Conservation (phyloP, 2,329 filamentous ascomycete species). For the Hymenoscyphus linearis region DNA sequence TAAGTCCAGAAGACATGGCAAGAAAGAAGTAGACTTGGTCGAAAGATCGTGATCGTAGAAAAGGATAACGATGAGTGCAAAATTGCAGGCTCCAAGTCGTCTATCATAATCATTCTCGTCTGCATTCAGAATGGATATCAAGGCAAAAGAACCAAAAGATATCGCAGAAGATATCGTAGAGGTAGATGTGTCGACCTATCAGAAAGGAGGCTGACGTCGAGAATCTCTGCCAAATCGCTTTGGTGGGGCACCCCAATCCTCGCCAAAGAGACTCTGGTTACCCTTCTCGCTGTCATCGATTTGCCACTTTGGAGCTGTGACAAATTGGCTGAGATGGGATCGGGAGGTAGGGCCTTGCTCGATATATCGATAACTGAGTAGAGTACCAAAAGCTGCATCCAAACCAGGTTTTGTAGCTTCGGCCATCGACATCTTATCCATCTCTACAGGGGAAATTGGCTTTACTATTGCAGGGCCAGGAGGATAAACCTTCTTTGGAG, state of each 20-base stretch:
- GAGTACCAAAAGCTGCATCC: conserved; percentile 23
- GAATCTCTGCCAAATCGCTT: conserved; percentile 8
- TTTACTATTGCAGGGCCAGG: conserved; percentile 8
- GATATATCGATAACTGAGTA: conserved; percentile 21
- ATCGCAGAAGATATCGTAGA: too few species aligned
- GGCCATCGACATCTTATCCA: conserved; percentile 20
- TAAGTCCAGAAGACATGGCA: background rate
- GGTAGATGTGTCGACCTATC: background rate
- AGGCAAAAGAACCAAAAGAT: too few species aligned
- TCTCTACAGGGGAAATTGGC: conserved; percentile 20
- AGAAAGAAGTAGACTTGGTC: background rate
- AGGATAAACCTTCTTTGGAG: conserved; percentile 14
- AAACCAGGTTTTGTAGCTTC: conserved; percentile 25
- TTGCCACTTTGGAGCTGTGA: conserved; percentile 16
- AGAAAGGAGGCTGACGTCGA: conserved; percentile 1
- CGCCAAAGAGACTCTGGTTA: conserved; percentile 28
- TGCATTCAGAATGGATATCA: too few species aligned
- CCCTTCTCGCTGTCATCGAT: conserved; percentile 26
- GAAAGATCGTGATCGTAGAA: too few species aligned
- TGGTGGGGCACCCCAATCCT: conserved; percentile 25
- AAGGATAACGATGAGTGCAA: too few species aligned
- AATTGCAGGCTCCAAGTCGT: too few species aligned
- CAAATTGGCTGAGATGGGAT: conserved; percentile 21
- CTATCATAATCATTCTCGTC: too few species aligned
- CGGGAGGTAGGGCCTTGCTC: conserved; percentile 16